Percentiles rank a stretch among this genome's conserved stretches.
Evolutionary conservation across 306 rosid genomes (phyloP).

Genomic region (Comarum palustre): DNA sequence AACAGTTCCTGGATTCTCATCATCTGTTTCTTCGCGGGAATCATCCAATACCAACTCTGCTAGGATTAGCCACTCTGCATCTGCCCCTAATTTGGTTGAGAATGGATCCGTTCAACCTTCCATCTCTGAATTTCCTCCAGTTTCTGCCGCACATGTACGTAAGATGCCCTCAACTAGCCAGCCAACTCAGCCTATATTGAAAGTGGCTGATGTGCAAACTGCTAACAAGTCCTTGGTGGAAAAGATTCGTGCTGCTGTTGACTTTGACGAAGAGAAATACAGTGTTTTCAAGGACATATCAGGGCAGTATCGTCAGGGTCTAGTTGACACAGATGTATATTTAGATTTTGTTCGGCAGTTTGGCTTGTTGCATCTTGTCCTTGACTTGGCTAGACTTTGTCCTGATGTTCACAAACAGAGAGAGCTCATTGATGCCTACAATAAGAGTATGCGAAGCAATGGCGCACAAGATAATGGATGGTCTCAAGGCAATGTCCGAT

Average conservation of each 20-base stretch:
- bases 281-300: constrained; percentile 69
- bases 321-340: constrained; percentile 57
- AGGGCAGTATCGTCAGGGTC: constrained; percentile 79
- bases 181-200: constrained; percentile 42
- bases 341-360: constrained; percentile 71
- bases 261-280: constrained; percentile 71
- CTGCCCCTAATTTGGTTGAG: constrained; percentile 75
- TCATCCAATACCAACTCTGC: constrained; percentile 40
- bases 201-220: constrained; percentile 59
- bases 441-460: constrained; percentile 45
- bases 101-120: constrained; percentile 48
- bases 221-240: constrained; percentile 92
- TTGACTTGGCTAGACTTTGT: constrained; percentile 76
- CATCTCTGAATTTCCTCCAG: constrained; percentile 74
- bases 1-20: constrained; percentile 34
- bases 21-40: constrained; percentile 53
- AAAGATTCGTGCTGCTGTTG: constrained; percentile 75
- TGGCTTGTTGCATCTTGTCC: constrained; percentile 82
- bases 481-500: constrained; percentile 24
- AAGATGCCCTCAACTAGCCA: constrained; percentile 51
- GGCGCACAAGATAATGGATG: constrained; percentile 37
- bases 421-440: constrained; percentile 68
- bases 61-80: constrained; percentile 61
- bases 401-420: constrained; percentile 74
- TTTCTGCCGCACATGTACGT: constrained; percentile 55